These are phyloP conservation scores for Lasiosphaeris hirsuta DNA, from an alignment of 495 filamentous ascomycete genomes.

Conservation along the genomic window DNA sequence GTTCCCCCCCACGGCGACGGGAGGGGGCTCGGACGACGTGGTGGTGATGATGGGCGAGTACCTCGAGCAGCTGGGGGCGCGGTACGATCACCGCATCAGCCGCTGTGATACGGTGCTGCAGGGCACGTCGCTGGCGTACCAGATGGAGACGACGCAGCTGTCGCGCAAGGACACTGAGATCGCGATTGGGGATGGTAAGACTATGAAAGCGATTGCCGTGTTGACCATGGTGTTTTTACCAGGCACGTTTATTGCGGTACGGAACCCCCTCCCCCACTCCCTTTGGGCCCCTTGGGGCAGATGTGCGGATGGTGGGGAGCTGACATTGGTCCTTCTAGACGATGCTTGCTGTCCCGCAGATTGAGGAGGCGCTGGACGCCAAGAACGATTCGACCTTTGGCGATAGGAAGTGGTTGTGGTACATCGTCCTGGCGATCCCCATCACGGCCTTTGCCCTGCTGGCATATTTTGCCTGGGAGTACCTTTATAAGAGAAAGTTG, in stretches of 20 bases:
- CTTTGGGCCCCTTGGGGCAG: too few relatives aligned
- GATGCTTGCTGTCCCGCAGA: conserved; percentile 10
- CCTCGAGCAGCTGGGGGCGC: background rate
- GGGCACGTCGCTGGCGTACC: conserved; percentile 2
- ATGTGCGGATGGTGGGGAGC: too few relatives aligned
- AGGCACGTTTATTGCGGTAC: conserved; percentile 7
- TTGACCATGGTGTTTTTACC: conserved; percentile 5
- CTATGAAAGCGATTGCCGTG: conserved; percentile 8
- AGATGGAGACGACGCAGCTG: conserved; percentile 8
- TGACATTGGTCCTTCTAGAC: background rate
- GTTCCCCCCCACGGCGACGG: too few relatives aligned
- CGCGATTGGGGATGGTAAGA: conserved; percentile 8
- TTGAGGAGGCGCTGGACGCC: background rate
- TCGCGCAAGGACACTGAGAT: conserved; percentile 8
- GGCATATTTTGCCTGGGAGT: conserved; percentile 2
- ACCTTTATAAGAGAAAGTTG: conserved; percentile 4
- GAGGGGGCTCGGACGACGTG: too few relatives aligned
- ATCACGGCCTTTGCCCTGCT: background rate
- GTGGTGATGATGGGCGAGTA: background rate
- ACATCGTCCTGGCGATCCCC: conserved; percentile 1
- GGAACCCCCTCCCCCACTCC: background rate
- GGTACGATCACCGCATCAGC: conserved; percentile 1
- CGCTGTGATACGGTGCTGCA: conserved; percentile 5
- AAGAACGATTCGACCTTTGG: background rate
- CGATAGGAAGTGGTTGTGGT: conserved; percentile 2